Conservation (phyloP, 805 yeast species). For the Pichia gijzeniarum region DNA sequence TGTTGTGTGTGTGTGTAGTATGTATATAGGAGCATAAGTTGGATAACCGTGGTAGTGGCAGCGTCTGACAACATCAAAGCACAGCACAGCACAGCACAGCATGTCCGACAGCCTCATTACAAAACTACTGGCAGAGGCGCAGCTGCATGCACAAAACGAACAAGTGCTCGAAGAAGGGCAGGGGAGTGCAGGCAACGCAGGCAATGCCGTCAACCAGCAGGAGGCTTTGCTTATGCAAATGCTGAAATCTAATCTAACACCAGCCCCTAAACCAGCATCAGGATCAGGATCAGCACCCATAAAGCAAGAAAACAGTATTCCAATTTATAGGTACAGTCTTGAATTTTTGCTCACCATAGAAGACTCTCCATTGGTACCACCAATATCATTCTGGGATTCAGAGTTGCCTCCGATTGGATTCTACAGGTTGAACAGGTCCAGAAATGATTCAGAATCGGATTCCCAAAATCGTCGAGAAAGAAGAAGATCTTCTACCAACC, state of each 20-base stretch:
- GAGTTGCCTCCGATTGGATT: conserved; percentile 42
- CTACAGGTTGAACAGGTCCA: conserved; percentile 36
- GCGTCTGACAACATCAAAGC: too few species aligned
- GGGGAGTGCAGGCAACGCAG: background rate
- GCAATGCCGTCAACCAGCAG: background rate
- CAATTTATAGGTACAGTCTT: conserved; percentile 1
- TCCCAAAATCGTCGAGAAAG: conserved; percentile 13
- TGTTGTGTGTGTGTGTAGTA: too few species aligned
- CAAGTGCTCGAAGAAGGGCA: background rate
- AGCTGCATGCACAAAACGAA: conserved; percentile 1
- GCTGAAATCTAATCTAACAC: conserved; percentile 5
- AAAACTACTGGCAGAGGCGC: conserved; percentile 3
- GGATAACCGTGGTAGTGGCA: too few species aligned
- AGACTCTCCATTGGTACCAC: conserved; percentile 11
- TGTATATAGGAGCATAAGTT: too few species aligned
- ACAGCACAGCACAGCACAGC: too few species aligned
- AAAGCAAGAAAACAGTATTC: background rate
- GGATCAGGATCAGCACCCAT: too few species aligned
- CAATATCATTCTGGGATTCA: conserved; percentile 18
- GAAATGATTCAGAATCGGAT: background rate
- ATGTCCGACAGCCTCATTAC: conserved; percentile 1
- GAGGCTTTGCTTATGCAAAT: conserved; percentile 5
- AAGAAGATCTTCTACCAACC: conserved; percentile 14
- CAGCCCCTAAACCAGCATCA: too few species aligned
- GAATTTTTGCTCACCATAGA: conserved; percentile 6